Evolutionary conservation across 495 filamentous ascomycete genomes (phyloP), one percentile per base, ranked within the genome.

Genomic region (Polyplosphaeria fusca): DNA sequence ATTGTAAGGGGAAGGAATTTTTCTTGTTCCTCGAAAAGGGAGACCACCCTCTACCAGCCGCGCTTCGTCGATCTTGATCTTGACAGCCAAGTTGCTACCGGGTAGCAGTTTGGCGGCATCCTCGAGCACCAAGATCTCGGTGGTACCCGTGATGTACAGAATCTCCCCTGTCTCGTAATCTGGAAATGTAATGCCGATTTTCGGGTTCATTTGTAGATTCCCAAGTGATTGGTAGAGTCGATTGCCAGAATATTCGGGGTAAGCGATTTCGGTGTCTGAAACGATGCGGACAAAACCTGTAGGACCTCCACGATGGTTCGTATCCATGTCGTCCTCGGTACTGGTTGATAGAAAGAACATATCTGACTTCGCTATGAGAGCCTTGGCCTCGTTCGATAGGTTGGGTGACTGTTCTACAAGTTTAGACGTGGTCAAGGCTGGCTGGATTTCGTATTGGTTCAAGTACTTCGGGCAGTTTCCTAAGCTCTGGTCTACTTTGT

Each of bases 401-500:
- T 18, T 68, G 63, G 4, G 76, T 73, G 30, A 74, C 69, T 16
- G 77, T 79, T 1, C 81, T 60, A 16, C 13, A 2, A 86, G 70
- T 26, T 67, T 70, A 7, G 86, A 82, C 3, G 67, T 55, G 16
- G 82, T 77, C 1, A 75, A 49, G 27, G 77, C 74, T 2, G 81
- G 77, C 3, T 74, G 48, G 37, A 91, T 82, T 22, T 75, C 73
- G 66, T 86, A 89, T 56, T 79, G 79, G 70, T 89, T 91, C 19
- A 93, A 58, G 59, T 94, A 92, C 71, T 92, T 94, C 0, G 89
- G 89, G 64, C 88, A 92, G 56, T 91, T 91, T 12, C 78, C 71
- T 27, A 93, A 65, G 67, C 79, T 84, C 61, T 86, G 84, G 50
- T 86, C 78, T 52, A 91, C 80, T 28, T 76, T 73, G 23, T 89